phyloP scores from a whole-genome alignment of 257 asterid genomes.

The Fraxinus pennsylvanica region DNA sequence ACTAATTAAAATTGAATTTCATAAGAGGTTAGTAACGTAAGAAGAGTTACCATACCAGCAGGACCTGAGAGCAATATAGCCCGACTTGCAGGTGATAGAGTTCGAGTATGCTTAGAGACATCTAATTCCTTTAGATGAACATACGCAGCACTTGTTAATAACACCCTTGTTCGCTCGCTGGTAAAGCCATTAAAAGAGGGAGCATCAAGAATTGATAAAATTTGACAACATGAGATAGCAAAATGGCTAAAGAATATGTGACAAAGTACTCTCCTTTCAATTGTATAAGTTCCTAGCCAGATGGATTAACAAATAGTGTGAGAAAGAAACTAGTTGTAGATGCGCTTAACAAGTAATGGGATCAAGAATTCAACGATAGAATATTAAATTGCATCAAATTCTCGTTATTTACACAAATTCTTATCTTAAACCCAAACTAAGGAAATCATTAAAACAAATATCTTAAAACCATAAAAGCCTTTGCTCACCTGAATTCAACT shows the following conservation, averaged over 20 bases:
- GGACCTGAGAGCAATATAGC: slow-evolving; percentile 90
- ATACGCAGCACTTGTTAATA: slow-evolving; percentile 82
- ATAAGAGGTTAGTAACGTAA: not conserved
- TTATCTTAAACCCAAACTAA: not conserved
- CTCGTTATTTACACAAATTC: not conserved
- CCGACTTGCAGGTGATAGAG: slow-evolving; percentile 93
- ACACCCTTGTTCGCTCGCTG: slow-evolving; percentile 71
- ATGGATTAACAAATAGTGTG: not conserved
- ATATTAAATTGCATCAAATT: not conserved
- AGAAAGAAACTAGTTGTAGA: not conserved
- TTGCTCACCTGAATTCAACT: not conserved
- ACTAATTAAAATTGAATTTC: not conserved
- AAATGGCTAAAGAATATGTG: not conserved
- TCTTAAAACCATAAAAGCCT: not conserved
- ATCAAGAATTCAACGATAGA: not conserved
- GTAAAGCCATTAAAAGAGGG: slow-evolving; percentile 13
- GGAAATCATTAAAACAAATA: not conserved
- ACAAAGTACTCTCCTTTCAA: not conserved
- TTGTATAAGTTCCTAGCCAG: not conserved
- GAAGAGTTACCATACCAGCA: slow-evolving; percentile 53
- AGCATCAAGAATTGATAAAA: not conserved
- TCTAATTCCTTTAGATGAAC: slow-evolving; percentile 84
- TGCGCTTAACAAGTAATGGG: not conserved
- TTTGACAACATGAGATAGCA: not conserved
- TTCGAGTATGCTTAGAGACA: slow-evolving; percentile 78